Evolutionary conservation across 2,329 filamentous ascomycete species (phyloP), one percentile per base, ranked within the genome.

Genomic region (Ceratocystis diversiconidia): DNA sequence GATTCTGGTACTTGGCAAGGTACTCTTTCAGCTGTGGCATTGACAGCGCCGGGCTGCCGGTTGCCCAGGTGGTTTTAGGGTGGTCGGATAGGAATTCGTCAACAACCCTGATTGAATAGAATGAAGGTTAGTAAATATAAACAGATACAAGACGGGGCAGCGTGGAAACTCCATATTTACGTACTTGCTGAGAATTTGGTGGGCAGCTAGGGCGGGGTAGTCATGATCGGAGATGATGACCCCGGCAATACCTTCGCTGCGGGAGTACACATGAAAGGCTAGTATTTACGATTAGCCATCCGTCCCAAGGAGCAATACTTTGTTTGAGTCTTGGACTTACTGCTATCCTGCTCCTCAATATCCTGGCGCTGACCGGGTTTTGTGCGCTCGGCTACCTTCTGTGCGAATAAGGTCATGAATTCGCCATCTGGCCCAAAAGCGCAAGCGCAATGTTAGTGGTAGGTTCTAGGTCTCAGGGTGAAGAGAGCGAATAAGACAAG

Each of bases 371-470:
- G 85, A 65, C 88, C 90, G n/a, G 87, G 83, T 68, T 80, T 80
- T 68, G 90, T 96, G 71, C 89, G 83, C 77, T 95, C 89, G 68
- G 92, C 92, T 61, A 96, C 87, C 19, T 88, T 92, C 76, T 90
- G 90, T 75, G 85, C 84, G 78, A 95, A 92, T 72, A 96, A 79
- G 66, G 85, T 88, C 85, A 95, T 89, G 80, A 95, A 84, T 70
- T 82, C 79, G 73, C 77, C 79, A 79, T 80, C 66, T 68, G 19
- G 15, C 43, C 25, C 30, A 19, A 22, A 60, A n/a, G 15, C 10
- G 28, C 12, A 55, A 41, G 28, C 46, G 48, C 32, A 25, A 22
- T 41, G 46, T 66, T 63, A 66, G 65, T 60, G 8, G n/a, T 17
- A 17, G 17, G 44, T 43, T 36, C n/a, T 12, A 43, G 43, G 19